phyloP scores from a whole-genome alignment of 495 filamentous ascomycete genomes.

The Aspergillus biplanus region DNA sequence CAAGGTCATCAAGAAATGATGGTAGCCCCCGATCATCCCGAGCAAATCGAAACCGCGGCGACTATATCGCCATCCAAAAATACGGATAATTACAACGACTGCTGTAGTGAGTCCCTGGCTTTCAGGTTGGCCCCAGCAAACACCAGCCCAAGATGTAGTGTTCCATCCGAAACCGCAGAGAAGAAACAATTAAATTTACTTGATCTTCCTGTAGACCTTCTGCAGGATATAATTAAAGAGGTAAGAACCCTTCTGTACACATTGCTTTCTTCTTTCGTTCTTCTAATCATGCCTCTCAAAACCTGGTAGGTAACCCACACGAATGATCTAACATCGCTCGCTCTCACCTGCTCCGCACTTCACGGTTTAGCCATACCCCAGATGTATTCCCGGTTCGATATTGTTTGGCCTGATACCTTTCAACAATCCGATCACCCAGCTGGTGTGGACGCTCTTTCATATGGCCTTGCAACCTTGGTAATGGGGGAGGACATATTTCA shows the following conservation, averaged over 20 bases:
- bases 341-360: constrained; percentile 82
- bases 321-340: constrained; percentile 83
- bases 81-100: neutral
- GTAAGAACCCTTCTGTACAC: constrained; percentile 44
- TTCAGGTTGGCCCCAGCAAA: neutral
- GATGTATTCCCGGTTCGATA: constrained; percentile 93
- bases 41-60: constrained; percentile 8
- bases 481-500: constrained; percentile 76
- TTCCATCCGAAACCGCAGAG: neutral
- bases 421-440: constrained; percentile 65
- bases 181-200: constrained; percentile 61
- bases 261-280: neutral
- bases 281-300: constrained; percentile 15
- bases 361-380: constrained; percentile 79
- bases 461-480: constrained; percentile 84
- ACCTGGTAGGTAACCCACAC: constrained; percentile 76
- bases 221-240: constrained; percentile 89
- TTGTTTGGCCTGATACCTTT: constrained; percentile 85
- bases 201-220: constrained; percentile 83
- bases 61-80: constrained; percentile 12
- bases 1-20: constrained; percentile 25
- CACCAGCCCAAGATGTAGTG: neutral
- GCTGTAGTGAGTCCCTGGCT: neutral
- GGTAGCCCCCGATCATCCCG: constrained; percentile 15
- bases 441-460: constrained; percentile 89